Base-by-base conservation (phyloP, 768 basidiomycete genomes). In the Tricholoma terreum region DNA sequence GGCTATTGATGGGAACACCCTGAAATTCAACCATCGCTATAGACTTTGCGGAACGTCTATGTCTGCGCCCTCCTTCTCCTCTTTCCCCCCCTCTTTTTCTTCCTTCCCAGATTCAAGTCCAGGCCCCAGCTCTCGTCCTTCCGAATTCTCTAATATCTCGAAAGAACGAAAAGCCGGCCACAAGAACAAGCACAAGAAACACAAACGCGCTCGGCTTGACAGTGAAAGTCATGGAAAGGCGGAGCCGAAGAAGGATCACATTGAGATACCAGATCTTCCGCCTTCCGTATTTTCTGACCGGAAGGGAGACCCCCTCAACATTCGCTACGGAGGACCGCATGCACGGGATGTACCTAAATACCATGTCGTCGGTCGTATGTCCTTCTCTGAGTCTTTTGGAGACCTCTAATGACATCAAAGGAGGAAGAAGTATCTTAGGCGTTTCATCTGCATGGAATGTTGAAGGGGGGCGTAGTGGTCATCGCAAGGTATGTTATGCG, bases 71-170 rank as follows among this genome's bases (percentile, higher is more conserved):
- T 84, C 86, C 3, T 86, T 84, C 69, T 78, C 80, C 2, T 84
- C 84, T 4, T 80, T 87, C 65, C 79, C 85, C 30, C 83, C 84
- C 1, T 83, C 85, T 1, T 90, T 90, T 67, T 67, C 79, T 12
- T 87, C 87, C 24, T 90, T 90, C 67, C 87, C 88, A 34, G 83
- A 86, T 53, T 57, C 82, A n/a, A 79, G 81, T 19, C 70, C 76
- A 52, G 78, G 74, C 3, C 69, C 78, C 4, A 79, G 75, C 52
- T 67, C 69, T 57, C 64, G 38, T 50, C 56, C 46, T 7, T 57
- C 56, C 8, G 58, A 66, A 59, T 50, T 31, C 50, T 33, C 56
- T 15, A 60, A 49, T 10, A 55, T 45, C 67, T 9, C 15, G 48
- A 7, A 54, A 54, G 52, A 61, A 49, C 30, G 27, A 50, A 60